Percentiles rank a stretch among this genome's conserved stretches.
phyloP scores from a whole-genome alignment of 768 basidiomycete genomes.

The Cytidiella melzeri region DNA sequence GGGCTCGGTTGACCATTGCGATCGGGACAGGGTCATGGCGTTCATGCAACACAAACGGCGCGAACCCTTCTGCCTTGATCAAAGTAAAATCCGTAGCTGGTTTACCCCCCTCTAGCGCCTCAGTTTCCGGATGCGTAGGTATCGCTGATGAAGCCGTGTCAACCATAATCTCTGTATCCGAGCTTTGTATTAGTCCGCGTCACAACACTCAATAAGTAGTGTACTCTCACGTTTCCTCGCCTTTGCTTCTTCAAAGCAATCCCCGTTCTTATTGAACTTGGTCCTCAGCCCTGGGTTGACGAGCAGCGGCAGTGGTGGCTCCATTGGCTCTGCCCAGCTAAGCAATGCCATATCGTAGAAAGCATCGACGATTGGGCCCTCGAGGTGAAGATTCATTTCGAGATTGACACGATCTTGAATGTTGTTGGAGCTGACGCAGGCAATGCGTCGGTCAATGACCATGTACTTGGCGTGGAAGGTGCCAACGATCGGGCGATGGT shows the following conservation, averaged over 20 bases:
- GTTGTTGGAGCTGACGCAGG: constrained; percentile 61
- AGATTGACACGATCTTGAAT: constrained; percentile 48
- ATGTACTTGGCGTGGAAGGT: constrained; percentile 72
- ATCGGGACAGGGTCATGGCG: constrained; percentile 57
- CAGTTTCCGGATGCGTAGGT: constrained; percentile 4
- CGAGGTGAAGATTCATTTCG: constrained; percentile 64
- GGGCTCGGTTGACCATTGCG: constrained; percentile 57
- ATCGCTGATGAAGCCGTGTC: constrained; percentile 1
- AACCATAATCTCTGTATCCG: constrained; percentile 7
- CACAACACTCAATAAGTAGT: not conserved
- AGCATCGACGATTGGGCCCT: constrained; percentile 63
- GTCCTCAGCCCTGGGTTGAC: constrained; percentile 17
- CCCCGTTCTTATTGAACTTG: not conserved
- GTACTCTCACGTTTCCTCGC: constrained; percentile 1
- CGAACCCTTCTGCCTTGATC: constrained; percentile 41
- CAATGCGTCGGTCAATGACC: constrained; percentile 63
- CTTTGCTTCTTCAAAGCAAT: constrained; percentile 9
- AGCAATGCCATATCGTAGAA: constrained; percentile 66
- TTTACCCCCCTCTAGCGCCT: not conserved
- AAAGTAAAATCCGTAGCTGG: constrained; percentile 13
- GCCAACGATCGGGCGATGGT: constrained; percentile 39
- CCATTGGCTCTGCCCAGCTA: constrained; percentile 47
- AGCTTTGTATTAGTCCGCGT: not conserved
- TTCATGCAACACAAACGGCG: constrained; percentile 55
- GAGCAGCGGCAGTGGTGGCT: constrained; percentile 40